Base-by-base conservation (phyloP, 73 alveolate species). In the Loxodes magnus region DNA sequence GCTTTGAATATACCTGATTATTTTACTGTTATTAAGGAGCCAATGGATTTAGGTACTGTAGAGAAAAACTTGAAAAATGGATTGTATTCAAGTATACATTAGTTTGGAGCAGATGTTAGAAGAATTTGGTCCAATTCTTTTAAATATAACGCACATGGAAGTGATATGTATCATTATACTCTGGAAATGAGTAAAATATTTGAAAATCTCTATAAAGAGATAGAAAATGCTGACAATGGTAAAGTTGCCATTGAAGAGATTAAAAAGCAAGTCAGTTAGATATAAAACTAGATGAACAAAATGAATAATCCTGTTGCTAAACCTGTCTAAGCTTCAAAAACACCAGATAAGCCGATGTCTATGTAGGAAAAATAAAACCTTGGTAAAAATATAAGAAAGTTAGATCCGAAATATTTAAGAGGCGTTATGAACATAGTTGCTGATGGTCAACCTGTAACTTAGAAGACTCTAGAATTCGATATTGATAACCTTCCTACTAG, bases 31-130 rank as follows among this genome's bases (percentile, higher is more conserved):
- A 74, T 87, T 26, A 61, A 70, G 56, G 59, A 49, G 20, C 97
- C 97, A 4, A 87, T 87, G 82, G 93, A 80, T 53, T 60, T 87
- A 35, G 36, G 77, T n/a, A 71, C 86, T 14, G 82, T 87, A 62
- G 74, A 87, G 56, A 65, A 29, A 44, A 81, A 70, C 39, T 26
- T 57, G 0, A 38, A 38, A 2, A 21, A 46, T 4, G 66, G 63
- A 17, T 49, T 31, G 6, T 57, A 57, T 19, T 16, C 38, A 48
- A 25, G 46, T n/a, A 20, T 36, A n/a, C 28, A 44, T 4, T 42
- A 57, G 17, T 57, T 57, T 39, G 71, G 66, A 9, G 30, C 48
- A 25, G 71, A 57, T 48, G 20, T 57, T 34, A 31, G 63, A 17
- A 19, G 21, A 20, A 57, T 57, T 22, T 57, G 71, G 71, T 43